Conservation (phyloP, 179 eudicot genomes). For the Spinacia oleracea region DNA sequence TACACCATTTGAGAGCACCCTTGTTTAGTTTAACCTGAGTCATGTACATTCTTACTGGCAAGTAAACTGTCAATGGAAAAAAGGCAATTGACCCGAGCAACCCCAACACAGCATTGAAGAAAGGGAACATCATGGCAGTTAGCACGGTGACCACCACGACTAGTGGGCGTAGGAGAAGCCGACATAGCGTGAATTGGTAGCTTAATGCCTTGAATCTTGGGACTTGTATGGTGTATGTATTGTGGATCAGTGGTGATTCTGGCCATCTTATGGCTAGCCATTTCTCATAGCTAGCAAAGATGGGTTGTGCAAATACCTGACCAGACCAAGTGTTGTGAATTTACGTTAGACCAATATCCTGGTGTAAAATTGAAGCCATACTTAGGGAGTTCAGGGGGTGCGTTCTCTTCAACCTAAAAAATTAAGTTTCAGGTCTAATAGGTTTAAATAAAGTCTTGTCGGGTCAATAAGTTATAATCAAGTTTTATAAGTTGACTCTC, state of each 20-base stretch:
- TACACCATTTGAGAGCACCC: conserved; percentile 29
- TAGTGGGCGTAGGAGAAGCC: conserved; percentile 34
- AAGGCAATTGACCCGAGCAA: conserved; percentile 40
- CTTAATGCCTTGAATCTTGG: conserved; percentile 13
- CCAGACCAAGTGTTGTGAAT: background rate
- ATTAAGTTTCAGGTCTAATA: too few relatives aligned
- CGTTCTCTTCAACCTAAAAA: too few relatives aligned
- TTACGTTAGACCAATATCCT: background rate
- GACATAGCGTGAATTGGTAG: conserved; percentile 29
- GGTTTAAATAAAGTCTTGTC: too few relatives aligned
- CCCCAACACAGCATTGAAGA: conserved; percentile 46
- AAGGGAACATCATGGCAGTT: conserved; percentile 46
- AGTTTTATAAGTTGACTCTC: too few relatives aligned
- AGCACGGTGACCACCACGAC: conserved; percentile 31
- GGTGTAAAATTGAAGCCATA: too few relatives aligned
- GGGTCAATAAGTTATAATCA: too few relatives aligned
- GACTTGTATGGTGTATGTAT: conserved; percentile 25
- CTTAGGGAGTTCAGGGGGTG: too few relatives aligned
- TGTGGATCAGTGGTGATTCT: conserved; percentile 28
- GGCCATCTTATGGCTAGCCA: conserved; percentile 34
- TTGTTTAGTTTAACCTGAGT: conserved; percentile 23
- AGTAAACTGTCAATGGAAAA: conserved; percentile 43
- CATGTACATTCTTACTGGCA: conserved; percentile 39
- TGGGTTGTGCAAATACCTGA: conserved; percentile 44
- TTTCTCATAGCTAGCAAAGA: conserved; percentile 34